A percentile compares a stretch with the other conserved stretches of the same genome.
phyloP scores from a whole-genome alignment of 306 rosid species.

The Benincasa hispida region DNA sequence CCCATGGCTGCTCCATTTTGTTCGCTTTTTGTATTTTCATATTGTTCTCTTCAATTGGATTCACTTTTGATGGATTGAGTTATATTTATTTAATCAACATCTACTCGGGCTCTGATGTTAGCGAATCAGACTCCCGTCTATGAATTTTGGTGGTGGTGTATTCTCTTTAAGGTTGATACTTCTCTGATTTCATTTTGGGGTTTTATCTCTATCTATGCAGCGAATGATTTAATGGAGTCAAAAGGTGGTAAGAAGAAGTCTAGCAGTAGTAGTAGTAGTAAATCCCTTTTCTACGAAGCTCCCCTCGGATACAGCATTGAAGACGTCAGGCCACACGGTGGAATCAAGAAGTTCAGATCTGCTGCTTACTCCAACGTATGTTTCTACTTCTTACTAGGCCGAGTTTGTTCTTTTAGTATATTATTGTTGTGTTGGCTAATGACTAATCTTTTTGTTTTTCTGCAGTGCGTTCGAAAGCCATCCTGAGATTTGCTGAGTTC shows the following conservation, averaged over 20 bases:
- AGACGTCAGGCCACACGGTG: conserved; percentile 95
- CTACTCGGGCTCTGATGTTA: neutral
- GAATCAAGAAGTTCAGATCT: conserved; percentile 92
- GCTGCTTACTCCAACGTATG: conserved; percentile 99
- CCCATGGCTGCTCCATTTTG: neutral
- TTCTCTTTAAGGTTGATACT: neutral
- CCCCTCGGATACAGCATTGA: conserved; percentile 95
- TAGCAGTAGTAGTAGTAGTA: conserved; percentile 58
- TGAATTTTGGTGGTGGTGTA: neutral
- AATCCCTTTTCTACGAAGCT: conserved; percentile 67
- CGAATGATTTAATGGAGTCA: conserved; percentile 96
- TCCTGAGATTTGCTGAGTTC: conserved; percentile 41
- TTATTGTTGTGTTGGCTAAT: neutral
- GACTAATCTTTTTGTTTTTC: neutral
- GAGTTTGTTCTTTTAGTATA: neutral
- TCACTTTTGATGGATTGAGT: neutral
- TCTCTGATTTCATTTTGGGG: neutral
- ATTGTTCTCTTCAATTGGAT: neutral
- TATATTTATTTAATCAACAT: neutral
- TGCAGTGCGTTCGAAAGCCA: conserved; percentile 93
- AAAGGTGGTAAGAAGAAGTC: conserved; percentile 86
- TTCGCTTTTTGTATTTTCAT: neutral
- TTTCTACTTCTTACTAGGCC: neutral
- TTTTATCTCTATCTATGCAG: neutral
- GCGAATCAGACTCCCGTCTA: neutral